phyloP scores from a whole-genome alignment of 176 grass and related monocot species.

The Oryza officinalis region DNA sequence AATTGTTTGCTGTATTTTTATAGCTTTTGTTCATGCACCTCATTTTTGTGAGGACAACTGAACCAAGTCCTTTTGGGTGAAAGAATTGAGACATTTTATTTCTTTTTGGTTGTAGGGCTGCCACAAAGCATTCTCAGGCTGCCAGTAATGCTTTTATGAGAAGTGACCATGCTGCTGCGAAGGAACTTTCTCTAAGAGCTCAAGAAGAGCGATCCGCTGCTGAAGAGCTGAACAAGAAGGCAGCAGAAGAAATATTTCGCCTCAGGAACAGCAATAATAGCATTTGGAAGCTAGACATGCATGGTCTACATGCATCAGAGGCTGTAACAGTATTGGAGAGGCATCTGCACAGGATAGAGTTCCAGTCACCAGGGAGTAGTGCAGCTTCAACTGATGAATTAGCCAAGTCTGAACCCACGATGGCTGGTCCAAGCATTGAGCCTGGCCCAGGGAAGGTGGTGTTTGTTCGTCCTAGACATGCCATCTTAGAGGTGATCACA shows the following conservation, averaged over 20 bases:
- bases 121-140: slow-evolving; percentile 72
- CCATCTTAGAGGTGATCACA: slow-evolving; percentile 75
- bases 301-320: slow-evolving; percentile 90
- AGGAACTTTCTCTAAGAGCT: slow-evolving; percentile 58
- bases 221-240: slow-evolving; percentile 72
- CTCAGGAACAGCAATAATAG: slow-evolving; percentile 69
- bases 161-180: slow-evolving; percentile 72
- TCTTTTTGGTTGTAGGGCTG: slow-evolving; percentile 57
- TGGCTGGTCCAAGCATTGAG: slow-evolving; percentile 30
- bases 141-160: slow-evolving; percentile 78
- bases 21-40: background rate
- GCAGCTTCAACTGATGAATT: slow-evolving; percentile 38
- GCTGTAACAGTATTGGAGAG: slow-evolving; percentile 58
- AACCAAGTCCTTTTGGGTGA: background rate
- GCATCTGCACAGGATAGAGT: slow-evolving; percentile 65
- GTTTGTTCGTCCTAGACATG: slow-evolving; percentile 51
- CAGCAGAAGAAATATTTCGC: slow-evolving; percentile 72
- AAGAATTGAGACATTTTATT: slow-evolving; percentile 3
- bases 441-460: slow-evolving; percentile 23
- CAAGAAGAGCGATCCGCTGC: slow-evolving; percentile 58
- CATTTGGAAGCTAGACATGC: slow-evolving; percentile 75
- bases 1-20: background rate
- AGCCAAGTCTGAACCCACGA: slow-evolving; percentile 12
- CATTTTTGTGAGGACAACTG: background rate
- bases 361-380: slow-evolving; percentile 32